Conservation (phyloP, 2,329 filamentous ascomycete genomes). For the Talaromyces albobiverticillius region DNA sequence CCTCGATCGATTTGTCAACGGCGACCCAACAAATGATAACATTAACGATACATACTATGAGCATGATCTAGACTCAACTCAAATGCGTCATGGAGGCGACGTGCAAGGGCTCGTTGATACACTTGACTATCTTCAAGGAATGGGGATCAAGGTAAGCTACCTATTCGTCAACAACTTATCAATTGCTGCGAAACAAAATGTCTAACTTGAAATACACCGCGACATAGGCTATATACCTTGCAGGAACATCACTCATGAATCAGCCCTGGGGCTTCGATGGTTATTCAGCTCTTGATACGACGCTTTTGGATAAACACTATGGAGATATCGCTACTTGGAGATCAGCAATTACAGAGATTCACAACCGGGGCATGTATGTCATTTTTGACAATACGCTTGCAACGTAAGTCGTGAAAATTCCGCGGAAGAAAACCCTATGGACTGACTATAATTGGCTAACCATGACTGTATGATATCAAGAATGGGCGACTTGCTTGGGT, state of each 20-base stretch:
- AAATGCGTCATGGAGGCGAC: slow-evolving; percentile 64
- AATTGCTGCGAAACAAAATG: background rate
- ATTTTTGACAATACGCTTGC: slow-evolving; percentile 65
- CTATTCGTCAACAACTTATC: background rate
- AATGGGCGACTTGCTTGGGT: slow-evolving; percentile 62
- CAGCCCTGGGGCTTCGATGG: slow-evolving; percentile 62
- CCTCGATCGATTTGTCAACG: slow-evolving; percentile 63
- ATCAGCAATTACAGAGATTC: slow-evolving; percentile 58
- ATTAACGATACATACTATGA: slow-evolving; percentile 61
- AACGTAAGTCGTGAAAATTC: slow-evolving; percentile 44
- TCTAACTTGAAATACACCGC: background rate
- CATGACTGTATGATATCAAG: slow-evolving; percentile 20
- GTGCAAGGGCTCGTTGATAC: slow-evolving; percentile 57
- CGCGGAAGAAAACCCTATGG: background rate
- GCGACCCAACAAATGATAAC: slow-evolving; percentile 63
- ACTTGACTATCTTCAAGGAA: slow-evolving; percentile 62
- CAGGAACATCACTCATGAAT: slow-evolving; percentile 64
- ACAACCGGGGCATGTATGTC: slow-evolving; percentile 62
- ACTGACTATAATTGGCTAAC: background rate
- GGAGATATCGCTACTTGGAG: slow-evolving; percentile 60
- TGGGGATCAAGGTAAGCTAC: slow-evolving; percentile 56
- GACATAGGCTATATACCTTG: slow-evolving; percentile 57
- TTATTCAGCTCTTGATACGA: slow-evolving; percentile 61
- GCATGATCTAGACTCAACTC: slow-evolving; percentile 58
- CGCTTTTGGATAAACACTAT: slow-evolving; percentile 61